A percentile compares a stretch with the other conserved stretches of the same genome.
Evolutionary conservation across 257 asterid species (phyloP).

Genomic region (Apocynum venetum): DNA sequence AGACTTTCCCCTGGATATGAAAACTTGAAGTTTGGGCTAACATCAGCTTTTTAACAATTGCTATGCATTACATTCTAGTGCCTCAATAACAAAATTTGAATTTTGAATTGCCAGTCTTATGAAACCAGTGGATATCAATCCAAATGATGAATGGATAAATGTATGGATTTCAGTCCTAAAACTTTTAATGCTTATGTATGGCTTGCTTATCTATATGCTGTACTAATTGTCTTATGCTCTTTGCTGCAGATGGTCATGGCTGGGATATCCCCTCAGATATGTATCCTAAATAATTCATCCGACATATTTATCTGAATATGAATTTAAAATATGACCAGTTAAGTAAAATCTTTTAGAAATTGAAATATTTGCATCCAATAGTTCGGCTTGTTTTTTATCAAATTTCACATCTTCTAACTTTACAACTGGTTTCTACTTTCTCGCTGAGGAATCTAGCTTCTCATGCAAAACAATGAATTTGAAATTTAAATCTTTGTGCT

Average conservation of each 20-base stretch:
- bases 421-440: neutral
- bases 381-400: neutral
- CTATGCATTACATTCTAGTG: slow-evolving; percentile 8
- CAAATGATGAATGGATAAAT: slow-evolving; percentile 86
- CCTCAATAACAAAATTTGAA: slow-evolving; percentile 21
- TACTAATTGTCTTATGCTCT: slow-evolving; percentile 12
- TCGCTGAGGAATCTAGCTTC: neutral
- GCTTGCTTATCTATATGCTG: slow-evolving; percentile 4
- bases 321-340: neutral
- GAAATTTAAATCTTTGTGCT: neutral
- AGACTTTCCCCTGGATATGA: neutral
- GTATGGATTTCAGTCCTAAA: slow-evolving; percentile 40
- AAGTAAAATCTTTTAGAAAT: neutral
- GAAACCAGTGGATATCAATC: slow-evolving; percentile 88
- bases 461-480: neutral
- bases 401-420: neutral
- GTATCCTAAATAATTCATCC: slow-evolving; percentile 56
- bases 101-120: slow-evolving; percentile 62
- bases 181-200: slow-evolving; percentile 2
- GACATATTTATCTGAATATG: neutral
- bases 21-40: neutral
- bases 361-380: neutral
- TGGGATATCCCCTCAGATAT: slow-evolving; percentile 82
- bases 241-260: slow-evolving; percentile 78
- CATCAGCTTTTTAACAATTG: neutral